A percentile compares a stretch with the other conserved stretches of the same genome.
phyloP scores from a whole-genome alignment of 2,329 filamentous ascomycete species.

The Pseudogymnoascus verrucosus region DNA sequence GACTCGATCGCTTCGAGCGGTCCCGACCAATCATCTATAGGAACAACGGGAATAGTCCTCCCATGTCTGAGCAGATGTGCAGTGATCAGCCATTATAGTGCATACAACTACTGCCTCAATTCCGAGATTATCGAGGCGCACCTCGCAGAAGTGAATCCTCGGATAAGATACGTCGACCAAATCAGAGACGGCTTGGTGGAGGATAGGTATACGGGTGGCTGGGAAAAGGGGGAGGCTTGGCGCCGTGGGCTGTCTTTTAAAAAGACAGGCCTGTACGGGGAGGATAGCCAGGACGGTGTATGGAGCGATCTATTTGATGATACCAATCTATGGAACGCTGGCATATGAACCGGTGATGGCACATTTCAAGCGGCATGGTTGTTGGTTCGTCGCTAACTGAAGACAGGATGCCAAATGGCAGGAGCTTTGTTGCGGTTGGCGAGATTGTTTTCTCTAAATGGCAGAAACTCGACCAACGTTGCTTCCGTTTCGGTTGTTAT shows the following conservation, averaged over 20 bases:
- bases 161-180: neutral
- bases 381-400: neutral
- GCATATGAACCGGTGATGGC: neutral
- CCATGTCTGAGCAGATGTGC: neutral
- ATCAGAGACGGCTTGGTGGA: neutral
- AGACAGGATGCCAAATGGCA: neutral
- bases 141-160: neutral
- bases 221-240: neutral
- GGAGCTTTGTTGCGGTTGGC: neutral
- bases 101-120: neutral
- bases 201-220: neutral
- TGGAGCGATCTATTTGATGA: neutral
- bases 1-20: neutral
- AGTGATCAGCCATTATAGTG: neutral
- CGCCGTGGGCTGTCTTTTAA: neutral
- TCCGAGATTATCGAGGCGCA: neutral
- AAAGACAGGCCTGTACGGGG: neutral
- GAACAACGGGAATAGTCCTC: neutral
- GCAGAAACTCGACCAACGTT: neutral
- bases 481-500: neutral
- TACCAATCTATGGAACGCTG: neutral
- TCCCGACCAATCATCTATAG: neutral
- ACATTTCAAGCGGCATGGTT: neutral
- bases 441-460: neutral
- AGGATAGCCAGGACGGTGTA: neutral